Evolutionary conservation across 23 red algal genomes (phyloP), one percentile per base, ranked within the genome.

Genomic region (Agarophyton chilense): DNA sequence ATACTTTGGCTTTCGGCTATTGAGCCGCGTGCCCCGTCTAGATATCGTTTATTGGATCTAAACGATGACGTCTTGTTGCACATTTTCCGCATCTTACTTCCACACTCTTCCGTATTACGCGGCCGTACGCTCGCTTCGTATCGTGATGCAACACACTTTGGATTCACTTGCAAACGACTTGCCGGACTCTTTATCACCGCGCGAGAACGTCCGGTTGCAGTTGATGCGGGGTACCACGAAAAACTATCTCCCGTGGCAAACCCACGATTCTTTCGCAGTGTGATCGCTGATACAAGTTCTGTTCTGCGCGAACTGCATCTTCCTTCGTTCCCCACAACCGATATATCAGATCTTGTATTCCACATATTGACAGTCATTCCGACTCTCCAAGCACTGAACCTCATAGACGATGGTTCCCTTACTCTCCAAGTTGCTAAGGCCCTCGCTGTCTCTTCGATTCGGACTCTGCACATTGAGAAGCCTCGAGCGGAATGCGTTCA

Each of bases 141-240:
- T 26, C 68, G 68, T 74, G 68, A 74, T 49, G 68, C 68, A 16
- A 46, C 68, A 7, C 21, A 74, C 41, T 74, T 74, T 74, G 68
- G 39, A 24, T 74, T 74, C 68, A 74, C 68, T 74, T 74, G 68
- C 32, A 29, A 33, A 26, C 68, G 68, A 21, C 43, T 74, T 43
- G 43, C 68, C 21, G 34, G 22, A 33, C 68, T 74, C 21, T 74
- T 74, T 49, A 10, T 26, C 21, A 25, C 2, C 32, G 68, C 43
- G 6, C 68, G 68, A 4, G 41, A 46, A 49, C 68, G 38, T 74
- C 68, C 68, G 2, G 38, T 46, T 26, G 38, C 41, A 12, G 43
- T 74, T 19, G 68, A 74, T 29, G 68, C 68, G 10, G 5, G 22
- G 25, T 13, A 74, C 33, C 68, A 74, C 16, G 39, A 46, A 33